A percentile compares a stretch with the other conserved stretches of the same genome.
Conservation (phyloP, 2,329 filamentous ascomycete species). For the Lachnum nothofagi region DNA sequence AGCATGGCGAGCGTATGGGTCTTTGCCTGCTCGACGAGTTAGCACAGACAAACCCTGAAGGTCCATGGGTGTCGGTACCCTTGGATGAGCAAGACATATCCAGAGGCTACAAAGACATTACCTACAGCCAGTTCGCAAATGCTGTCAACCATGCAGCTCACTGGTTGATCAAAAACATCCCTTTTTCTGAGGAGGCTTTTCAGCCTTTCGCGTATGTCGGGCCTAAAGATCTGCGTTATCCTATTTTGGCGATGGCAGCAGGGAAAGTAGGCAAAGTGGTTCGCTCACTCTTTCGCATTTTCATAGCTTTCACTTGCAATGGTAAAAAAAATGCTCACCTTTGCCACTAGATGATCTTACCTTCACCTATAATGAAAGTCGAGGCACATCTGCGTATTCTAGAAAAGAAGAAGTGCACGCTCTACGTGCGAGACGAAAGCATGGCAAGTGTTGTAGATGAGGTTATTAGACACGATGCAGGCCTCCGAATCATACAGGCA, state of each 20-base stretch:
- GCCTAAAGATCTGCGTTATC: slow-evolving; percentile 1
- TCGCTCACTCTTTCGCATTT: not conserved
- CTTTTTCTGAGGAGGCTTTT: not conserved
- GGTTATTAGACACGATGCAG: not conserved
- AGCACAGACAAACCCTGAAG: not conserved
- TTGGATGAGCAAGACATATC: no score
- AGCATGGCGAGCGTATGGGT: slow-evolving; percentile 1
- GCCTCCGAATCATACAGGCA: not conserved
- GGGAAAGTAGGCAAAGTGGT: no score
- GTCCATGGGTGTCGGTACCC: not conserved
- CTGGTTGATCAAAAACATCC: slow-evolving; percentile 1
- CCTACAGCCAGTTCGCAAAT: slow-evolving; percentile 2
- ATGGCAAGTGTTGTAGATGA: no score
- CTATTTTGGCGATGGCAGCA: not conserved
- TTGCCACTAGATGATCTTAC: slow-evolving; percentile 1
- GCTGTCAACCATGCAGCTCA: slow-evolving; percentile 1
- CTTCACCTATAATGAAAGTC: slow-evolving; percentile 1
- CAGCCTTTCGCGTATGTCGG: slow-evolving; percentile 3
- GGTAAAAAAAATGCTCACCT: no score
- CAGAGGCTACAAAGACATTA: slow-evolving; percentile 1
- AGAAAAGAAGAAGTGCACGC: not conserved
- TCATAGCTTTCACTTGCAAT: not conserved
- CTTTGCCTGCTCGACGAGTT: slow-evolving; percentile 4
- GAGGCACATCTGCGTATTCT: slow-evolving; percentile 3
- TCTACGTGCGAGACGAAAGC: no score